Conservation (phyloP, 163 green algal species). For the Volvox carteri region DNA sequence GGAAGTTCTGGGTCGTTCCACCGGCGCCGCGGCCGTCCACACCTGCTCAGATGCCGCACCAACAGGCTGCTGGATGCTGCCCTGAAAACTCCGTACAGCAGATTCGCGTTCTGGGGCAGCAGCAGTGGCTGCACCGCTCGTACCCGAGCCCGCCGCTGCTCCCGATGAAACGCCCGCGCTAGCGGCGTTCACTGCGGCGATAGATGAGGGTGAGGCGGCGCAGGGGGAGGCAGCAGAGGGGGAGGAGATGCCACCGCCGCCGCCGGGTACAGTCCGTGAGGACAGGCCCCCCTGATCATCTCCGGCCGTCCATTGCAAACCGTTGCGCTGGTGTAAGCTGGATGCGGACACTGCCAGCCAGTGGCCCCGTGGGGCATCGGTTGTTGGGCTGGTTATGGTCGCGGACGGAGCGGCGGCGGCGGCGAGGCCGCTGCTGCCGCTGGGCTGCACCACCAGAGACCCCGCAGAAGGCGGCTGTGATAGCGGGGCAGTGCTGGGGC, state of each 20-base stretch:
- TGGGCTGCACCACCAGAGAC: not conserved
- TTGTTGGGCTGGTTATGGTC: not conserved
- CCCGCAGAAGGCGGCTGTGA: not conserved
- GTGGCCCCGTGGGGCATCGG: not conserved
- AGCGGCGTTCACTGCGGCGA: too few relatives aligned
- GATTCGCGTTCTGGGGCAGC: too few relatives aligned
- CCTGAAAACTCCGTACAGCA: too few relatives aligned
- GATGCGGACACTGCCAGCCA: not conserved
- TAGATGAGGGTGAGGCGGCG: not conserved
- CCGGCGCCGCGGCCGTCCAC: not conserved
- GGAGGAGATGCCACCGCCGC: not conserved
- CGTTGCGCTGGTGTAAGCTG: not conserved
- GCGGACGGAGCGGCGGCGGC: not conserved
- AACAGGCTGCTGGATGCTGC: constrained; percentile 1
- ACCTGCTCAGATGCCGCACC: constrained; percentile 6
- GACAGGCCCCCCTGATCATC: not conserved
- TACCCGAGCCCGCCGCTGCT: not conserved
- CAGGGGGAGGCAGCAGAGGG: not conserved
- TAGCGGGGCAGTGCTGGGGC: not conserved
- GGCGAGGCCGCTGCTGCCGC: not conserved
- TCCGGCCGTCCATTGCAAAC: not conserved
- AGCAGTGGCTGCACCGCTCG: not conserved
- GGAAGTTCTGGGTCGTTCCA: not conserved
- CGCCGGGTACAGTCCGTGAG: not conserved
- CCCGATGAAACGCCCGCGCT: not conserved